Percentiles rank a stretch among this genome's conserved stretches.
Evolutionary conservation across 2,329 filamentous ascomycete genomes (phyloP).

Genomic region (Diaporthe citrichinensis): DNA sequence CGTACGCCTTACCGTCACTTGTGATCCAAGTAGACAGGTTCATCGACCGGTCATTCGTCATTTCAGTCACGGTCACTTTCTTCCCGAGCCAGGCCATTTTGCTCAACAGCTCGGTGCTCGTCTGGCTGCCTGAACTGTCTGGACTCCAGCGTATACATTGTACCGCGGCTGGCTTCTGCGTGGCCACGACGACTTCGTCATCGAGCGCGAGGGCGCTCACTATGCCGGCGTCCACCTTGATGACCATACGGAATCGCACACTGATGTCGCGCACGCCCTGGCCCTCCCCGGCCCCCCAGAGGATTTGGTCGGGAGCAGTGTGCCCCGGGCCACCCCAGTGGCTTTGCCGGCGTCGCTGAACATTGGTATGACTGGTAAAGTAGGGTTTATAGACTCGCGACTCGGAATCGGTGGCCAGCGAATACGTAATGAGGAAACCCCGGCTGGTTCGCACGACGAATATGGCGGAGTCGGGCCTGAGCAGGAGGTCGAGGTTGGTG

Average conservation of each 20-base stretch:
- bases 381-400: conserved; percentile 88
- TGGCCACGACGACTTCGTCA: conserved; percentile 93
- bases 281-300: conserved; percentile 86
- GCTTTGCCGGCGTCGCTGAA: conserved; percentile 73
- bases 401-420: conserved; percentile 85
- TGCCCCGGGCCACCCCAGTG: conserved; percentile 71
- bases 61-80: conserved; percentile 81
- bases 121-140: conserved; percentile 85
- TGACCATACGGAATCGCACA: conserved; percentile 95
- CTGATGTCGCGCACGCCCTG: conserved; percentile 87
- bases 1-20: conserved; percentile 88
- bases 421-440: conserved; percentile 95
- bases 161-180: conserved; percentile 90
- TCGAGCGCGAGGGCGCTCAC: conserved; percentile 89
- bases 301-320: conserved; percentile 70
- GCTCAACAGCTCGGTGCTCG: conserved; percentile 89
- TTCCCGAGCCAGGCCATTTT: conserved; percentile 89
- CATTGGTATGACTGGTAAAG: conserved; percentile 77
- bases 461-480: conserved; percentile 93
- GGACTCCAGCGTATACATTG: conserved; percentile 97
- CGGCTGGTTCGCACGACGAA: conserved; percentile 89
- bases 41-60: conserved; percentile 97
- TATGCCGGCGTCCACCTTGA: conserved; percentile 97
- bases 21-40: conserved; percentile 95
- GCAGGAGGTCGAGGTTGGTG: conserved; percentile 84